phyloP scores from a whole-genome alignment of 2,329 filamentous ascomycete species.

The Fusarium sp. region DNA sequence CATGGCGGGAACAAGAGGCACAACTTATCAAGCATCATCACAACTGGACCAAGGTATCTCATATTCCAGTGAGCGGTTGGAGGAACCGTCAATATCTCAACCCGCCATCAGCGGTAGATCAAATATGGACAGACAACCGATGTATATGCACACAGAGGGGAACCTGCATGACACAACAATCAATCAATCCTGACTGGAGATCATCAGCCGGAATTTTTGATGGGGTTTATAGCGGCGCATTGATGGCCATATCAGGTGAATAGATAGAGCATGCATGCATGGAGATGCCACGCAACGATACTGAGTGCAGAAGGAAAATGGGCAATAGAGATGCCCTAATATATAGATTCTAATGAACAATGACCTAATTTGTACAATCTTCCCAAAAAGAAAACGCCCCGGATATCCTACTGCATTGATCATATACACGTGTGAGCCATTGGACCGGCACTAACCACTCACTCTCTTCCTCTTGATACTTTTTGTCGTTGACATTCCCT shows the following conservation, averaged over 20 bases:
- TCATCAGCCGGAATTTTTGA: background rate
- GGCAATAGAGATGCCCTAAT: slow-evolving; percentile 7
- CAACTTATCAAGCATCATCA: background rate
- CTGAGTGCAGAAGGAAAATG: background rate
- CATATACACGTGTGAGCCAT: slow-evolving; percentile 29
- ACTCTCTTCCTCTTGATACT: slow-evolving; percentile 46
- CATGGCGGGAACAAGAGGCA: background rate
- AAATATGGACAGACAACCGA: background rate
- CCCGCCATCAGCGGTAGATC: background rate
- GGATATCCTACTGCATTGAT: slow-evolving; percentile 33
- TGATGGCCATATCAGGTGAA: background rate
- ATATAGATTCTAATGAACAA: slow-evolving; percentile 37
- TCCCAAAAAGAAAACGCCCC: slow-evolving; percentile 30
- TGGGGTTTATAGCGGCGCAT: background rate
- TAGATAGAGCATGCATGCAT: slow-evolving; percentile 19
- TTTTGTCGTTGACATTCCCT: slow-evolving; percentile 19
- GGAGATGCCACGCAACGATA: slow-evolving; percentile 30
- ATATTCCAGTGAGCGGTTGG: background rate
- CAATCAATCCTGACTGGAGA: background rate
- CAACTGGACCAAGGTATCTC: background rate
- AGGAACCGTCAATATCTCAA: background rate
- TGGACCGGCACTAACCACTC: slow-evolving; percentile 5
- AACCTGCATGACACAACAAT: background rate
- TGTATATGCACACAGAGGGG: background rate
- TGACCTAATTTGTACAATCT: slow-evolving; percentile 19